Evolutionary conservation across 495 filamentous ascomycete species (phyloP), one percentile per base, ranked within the genome.

Genomic region (Usnea hakonensis): DNA sequence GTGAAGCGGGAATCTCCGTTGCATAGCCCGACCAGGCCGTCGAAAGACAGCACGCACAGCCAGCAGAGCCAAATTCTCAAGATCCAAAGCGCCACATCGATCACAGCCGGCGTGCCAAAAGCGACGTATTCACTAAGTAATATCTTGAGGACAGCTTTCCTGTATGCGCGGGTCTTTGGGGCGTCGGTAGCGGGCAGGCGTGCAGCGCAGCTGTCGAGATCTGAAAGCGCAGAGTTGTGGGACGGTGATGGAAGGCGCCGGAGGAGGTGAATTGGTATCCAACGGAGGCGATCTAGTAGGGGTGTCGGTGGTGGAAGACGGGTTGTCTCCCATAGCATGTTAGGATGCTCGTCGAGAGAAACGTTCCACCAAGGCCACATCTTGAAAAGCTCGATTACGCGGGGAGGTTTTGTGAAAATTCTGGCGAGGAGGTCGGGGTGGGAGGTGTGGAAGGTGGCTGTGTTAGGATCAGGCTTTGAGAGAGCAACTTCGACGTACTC

Each of bases 401-500:
- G 5, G 21, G 41, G 33, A 11, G 33, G 1, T 33, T 48, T 21
- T 28, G 37, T 52, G 56, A 73, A 68, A 19, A 82, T 63, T 64
- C 72, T 69, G 5, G 75, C 71, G 41, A 85, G 68, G 17, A 80
- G 30, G 26, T 76, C 70, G 1, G 75, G 75, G 6, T 76, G 65
- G 2, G 83, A 81, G 43, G 85, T 67, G 69, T 72, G 76, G 26
- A 86, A 69, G 1, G 80, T 87, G 32, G 71, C 69, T 65, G 74
- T 81, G 62, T 80, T 78, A 23, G 76, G 68, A 32, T 61, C 59
- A 5, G 35, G 7, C 2, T 57, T 41, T 38, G 53, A 48, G 16
- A 77, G 63, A 65, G 85, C 81, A 43, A 72, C 71, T 46, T 78
- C 74, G 38, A 87, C 68, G 2, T 76, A 82, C 64, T 82, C 78